Evolutionary conservation across 805 yeast species (phyloP), one percentile per base, ranked within the genome.

Genomic region (Wickerhamomyces bisporus): DNA sequence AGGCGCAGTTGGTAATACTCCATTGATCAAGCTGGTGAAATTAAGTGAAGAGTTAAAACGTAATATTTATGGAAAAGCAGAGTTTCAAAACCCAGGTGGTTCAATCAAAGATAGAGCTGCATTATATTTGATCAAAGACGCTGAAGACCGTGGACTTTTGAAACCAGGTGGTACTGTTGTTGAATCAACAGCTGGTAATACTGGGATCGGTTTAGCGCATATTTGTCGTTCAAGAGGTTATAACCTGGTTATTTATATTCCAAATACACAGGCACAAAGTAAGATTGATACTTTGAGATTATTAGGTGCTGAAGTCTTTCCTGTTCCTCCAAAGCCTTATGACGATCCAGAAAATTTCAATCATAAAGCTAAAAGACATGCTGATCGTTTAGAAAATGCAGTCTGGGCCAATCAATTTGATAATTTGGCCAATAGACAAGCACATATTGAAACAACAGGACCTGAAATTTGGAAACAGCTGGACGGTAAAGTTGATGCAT

Each of bases 371-470:
- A 73, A 73, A 53, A 73, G 89, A 52, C 94, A 85, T 56, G 96
- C 96, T 5, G 93, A 84, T 47, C 50, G 64, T 28, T 60, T 82
- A 39, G 75, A 71, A 0, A 86, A 86, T 57, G 93, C 95, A 0
- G 88, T 85, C 14, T 87, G 96, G 95, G 87, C 96, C 15, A 81
- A 87, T 59, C 96, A 87, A 58, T 87, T 87, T 57, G 96, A 87
- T 59, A 87, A 87, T 60, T 55, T 70, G n/a, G 93, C 91, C 44
- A 87, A 87, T 64, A 73, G 95, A 55, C 86, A 81, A 58, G 87
- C 95, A 1, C 96, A 87, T 56, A 79, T 86, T 42, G 86, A 83
- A 50, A 79, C 91, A 41, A 87, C 96, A 0, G 96, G 96, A 0
- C 96, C 96, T 5, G 96, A 86, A 58, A 87, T 87, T 49, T 84